Evolutionary conservation across 768 basidiomycete genomes (phyloP), one percentile per base, ranked within the genome.

Genomic region (Podaxis rugospora): DNA sequence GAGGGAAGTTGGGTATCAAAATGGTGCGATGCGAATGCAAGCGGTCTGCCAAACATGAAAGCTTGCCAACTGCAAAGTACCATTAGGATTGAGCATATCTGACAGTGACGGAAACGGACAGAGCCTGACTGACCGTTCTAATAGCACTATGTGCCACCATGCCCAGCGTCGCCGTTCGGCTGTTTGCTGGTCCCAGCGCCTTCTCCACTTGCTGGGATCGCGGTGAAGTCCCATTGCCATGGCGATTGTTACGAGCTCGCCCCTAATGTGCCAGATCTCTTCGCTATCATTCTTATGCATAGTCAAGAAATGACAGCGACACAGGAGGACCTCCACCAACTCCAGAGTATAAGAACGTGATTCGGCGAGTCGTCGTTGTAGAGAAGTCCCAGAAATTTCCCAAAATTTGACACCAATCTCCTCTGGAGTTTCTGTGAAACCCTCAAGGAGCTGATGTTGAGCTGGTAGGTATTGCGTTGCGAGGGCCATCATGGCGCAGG

Each of bases 221-320:
- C 92, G 85, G 72, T 93, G 92, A 6, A 93, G 75, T 9, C 92
- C 92, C 86, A 93, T 87, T 11, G 91, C 92, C 65, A 85, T 88
- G 6, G 81, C 89, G 61, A 92, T 86, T 27, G 84, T 85, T 36
- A 92, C 75, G 14, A 93, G 75, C 66, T 92, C 88, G 1, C 89
- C 90, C 23, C 84, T 78, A 39, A 90, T 80, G 36, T 80, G 75
- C 92, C 92, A 93, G 25, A 92, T 84, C 70, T 92, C 89, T 72
- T 93, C 92, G 44, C 84, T 84, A 67, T 92, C 89, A 0, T 83
- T 84, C 68, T 91, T 92, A 3, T 82, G 79, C 58, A 90, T 81
- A 0, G 84, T 86, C 62, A 90, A 79, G 68, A 89, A 93, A 72
- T 90, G 89, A 18, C 80, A 81, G 37, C 89, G 78, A 40, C 88